A percentile compares a stretch with the other conserved stretches of the same genome.
These are phyloP conservation scores for Arachis stenosperma DNA, from an alignment of 306 rosid species.

Conservation along the genomic window DNA sequence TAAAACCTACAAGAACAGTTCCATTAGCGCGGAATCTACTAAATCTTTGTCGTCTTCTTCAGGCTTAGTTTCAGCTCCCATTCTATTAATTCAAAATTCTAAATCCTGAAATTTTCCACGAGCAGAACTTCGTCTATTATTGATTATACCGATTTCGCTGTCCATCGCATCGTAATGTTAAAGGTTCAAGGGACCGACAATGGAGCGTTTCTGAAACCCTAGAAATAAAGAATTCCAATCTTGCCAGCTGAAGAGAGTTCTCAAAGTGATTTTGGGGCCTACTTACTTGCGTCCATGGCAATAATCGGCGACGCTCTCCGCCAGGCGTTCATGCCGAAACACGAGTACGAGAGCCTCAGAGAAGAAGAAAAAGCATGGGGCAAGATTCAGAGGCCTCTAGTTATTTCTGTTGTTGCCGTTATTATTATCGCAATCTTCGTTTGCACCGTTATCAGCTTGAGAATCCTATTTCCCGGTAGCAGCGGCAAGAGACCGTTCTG, in stretches of 20 bases:
- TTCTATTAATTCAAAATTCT: background rate
- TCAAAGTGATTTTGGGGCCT: slow-evolving; percentile 1
- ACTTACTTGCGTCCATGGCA: slow-evolving; percentile 54
- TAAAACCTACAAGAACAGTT: too few relatives aligned
- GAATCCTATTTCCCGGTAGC: slow-evolving; percentile 68
- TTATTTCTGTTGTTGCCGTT: slow-evolving; percentile 34
- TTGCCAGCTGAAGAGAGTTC: background rate
- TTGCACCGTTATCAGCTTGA: slow-evolving; percentile 62
- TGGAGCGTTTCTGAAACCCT: slow-evolving; percentile 30
- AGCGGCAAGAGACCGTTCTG: slow-evolving; percentile 73
- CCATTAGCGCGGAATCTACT: too few relatives aligned
- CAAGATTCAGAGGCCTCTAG: slow-evolving; percentile 76
- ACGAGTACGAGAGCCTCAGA: slow-evolving; percentile 80
- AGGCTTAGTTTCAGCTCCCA: background rate
- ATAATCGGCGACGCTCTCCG: slow-evolving; percentile 92
- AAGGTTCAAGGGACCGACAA: slow-evolving; percentile 26
- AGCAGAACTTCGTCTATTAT: background rate
- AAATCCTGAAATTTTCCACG: slow-evolving; percentile 7
- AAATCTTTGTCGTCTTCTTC: background rate
- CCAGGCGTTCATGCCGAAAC: slow-evolving; percentile 94
- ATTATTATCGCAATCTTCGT: slow-evolving; percentile 49
- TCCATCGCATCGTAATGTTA: slow-evolving; percentile 6
- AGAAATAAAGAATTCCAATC: background rate
- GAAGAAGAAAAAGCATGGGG: slow-evolving; percentile 91
- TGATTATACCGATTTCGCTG: background rate